Conservation (phyloP, 208 protist genomes). For the Wallacemonas sp. region DNA sequence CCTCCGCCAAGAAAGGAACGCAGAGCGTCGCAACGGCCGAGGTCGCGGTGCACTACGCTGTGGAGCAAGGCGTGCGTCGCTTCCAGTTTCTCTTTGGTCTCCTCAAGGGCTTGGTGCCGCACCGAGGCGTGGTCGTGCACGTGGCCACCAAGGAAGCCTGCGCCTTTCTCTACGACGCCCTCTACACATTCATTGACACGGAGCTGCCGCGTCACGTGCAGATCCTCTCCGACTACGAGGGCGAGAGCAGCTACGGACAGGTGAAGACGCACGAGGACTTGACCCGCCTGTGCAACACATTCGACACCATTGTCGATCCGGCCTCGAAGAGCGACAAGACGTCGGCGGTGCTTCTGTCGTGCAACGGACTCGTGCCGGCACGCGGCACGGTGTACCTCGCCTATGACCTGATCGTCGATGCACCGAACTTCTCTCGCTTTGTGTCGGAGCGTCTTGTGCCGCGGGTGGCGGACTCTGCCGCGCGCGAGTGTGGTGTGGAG, state of each 20-base stretch:
- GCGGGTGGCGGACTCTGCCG: background rate
- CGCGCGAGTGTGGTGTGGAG: background rate
- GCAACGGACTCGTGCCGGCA: conserved; percentile 58
- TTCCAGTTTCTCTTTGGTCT: conserved; percentile 67
- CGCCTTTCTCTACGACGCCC: conserved; percentile 54
- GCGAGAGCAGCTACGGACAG: conserved; percentile 34
- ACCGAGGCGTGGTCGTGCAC: conserved; percentile 62
- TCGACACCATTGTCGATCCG: conserved; percentile 41
- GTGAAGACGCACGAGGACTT: conserved; percentile 40
- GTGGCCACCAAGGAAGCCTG: conserved; percentile 63
- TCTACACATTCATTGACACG: conserved; percentile 43
- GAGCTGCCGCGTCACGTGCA: conserved; percentile 45
- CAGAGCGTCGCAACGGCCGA: conserved; percentile 15
- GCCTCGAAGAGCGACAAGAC: conserved; percentile 18
- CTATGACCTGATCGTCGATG: conserved; percentile 65
- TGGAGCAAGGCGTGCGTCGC: conserved; percentile 49
- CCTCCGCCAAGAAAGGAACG: background rate
- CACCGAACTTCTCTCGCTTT: conserved; percentile 68
- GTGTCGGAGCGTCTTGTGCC: conserved; percentile 38
- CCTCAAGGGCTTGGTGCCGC: conserved; percentile 37
- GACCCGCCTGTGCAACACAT: conserved; percentile 30
- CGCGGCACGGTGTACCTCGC: conserved; percentile 49
- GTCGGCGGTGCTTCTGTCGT: conserved; percentile 60
- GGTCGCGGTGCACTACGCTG: conserved; percentile 61
- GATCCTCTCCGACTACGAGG: conserved; percentile 71